phyloP scores from a whole-genome alignment of 2,329 filamentous ascomycete genomes.

The Nigrospora sphaerica region DNA sequence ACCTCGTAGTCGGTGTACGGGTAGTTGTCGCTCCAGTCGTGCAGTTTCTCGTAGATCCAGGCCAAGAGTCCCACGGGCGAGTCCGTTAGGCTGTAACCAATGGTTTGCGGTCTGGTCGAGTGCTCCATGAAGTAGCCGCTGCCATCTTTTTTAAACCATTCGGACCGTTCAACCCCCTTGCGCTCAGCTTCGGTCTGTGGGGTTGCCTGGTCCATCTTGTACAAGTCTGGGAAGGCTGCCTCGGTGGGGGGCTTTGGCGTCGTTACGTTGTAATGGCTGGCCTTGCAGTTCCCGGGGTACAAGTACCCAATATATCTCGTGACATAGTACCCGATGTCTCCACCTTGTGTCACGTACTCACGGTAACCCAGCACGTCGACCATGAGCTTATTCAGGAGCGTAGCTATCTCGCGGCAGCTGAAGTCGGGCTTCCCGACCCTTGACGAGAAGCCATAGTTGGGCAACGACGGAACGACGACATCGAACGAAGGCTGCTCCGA shows the following conservation, averaged over 20 bases:
- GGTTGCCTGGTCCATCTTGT: conserved; percentile 20
- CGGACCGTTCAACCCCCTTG: conserved; percentile 35
- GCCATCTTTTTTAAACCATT: conserved; percentile 49
- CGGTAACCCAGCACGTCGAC: conserved; percentile 45
- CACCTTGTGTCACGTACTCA: conserved; percentile 51
- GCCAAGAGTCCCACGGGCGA: conserved; percentile 63
- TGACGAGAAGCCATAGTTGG: conserved; percentile 36
- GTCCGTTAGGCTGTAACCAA: conserved; percentile 62
- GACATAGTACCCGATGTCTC: conserved; percentile 64
- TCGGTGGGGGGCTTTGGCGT: neutral
- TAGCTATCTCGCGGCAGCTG: conserved; percentile 47
- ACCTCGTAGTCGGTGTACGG: conserved; percentile 71
- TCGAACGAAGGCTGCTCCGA: conserved; percentile 30
- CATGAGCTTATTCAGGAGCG: conserved; percentile 55
- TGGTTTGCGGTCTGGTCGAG: conserved; percentile 61
- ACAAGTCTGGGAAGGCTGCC: conserved; percentile 1
- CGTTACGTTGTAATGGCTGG: conserved; percentile 30
- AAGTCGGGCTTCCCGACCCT: conserved; percentile 42
- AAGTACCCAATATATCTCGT: conserved; percentile 51
- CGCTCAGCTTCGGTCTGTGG: conserved; percentile 40
- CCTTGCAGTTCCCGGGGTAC: conserved; percentile 56
- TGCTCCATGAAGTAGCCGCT: conserved; percentile 51
- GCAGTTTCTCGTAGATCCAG: conserved; percentile 76
- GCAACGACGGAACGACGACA: conserved; percentile 38
- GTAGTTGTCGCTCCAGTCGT: conserved; percentile 68